Evolutionary conservation across 2,329 filamentous ascomycete genomes (phyloP).

Genomic region (Ceratocystis colombiana): DNA sequence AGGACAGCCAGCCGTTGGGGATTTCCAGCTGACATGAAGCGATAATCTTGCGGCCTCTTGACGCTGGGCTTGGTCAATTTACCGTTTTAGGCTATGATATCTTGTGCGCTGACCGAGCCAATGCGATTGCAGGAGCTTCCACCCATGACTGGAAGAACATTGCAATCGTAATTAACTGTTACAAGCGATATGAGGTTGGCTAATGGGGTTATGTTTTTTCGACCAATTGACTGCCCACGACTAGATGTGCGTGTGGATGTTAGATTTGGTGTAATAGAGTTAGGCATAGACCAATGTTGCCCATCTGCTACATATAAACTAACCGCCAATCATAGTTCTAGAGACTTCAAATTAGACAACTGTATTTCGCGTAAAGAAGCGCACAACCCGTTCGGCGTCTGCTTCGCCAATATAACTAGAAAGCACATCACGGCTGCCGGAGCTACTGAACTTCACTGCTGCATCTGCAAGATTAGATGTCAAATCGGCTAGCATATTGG

Average conservation of each 20-base stretch:
- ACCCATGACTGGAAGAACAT: background rate
- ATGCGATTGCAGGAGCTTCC: background rate
- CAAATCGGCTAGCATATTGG: conserved; percentile 31
- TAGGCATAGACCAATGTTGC: background rate
- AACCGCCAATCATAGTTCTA: background rate
- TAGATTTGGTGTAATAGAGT: too few relatives aligned
- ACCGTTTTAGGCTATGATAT: background rate
- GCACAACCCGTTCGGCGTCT: conserved; percentile 31
- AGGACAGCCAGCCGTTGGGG: background rate
- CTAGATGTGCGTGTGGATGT: too few relatives aligned
- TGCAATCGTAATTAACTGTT: background rate
- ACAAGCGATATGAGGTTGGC: background rate
- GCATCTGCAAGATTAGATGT: conserved; percentile 30
- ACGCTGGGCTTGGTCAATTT: background rate
- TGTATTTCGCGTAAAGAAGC: conserved; percentile 30
- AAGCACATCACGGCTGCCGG: conserved; percentile 27
- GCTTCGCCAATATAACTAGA: conserved; percentile 30
- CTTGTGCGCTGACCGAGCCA: background rate
- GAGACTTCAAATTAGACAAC: background rate
- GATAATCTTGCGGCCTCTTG: background rate
- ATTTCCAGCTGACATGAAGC: background rate
- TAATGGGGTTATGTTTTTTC: background rate
- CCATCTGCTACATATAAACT: background rate
- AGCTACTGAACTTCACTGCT: conserved; percentile 27
- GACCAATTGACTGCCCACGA: too few relatives aligned